These are phyloP conservation scores for Paecilomyces formosus DNA, from an alignment of 2,329 filamentous ascomycete genomes.

Conservation along the genomic window DNA sequence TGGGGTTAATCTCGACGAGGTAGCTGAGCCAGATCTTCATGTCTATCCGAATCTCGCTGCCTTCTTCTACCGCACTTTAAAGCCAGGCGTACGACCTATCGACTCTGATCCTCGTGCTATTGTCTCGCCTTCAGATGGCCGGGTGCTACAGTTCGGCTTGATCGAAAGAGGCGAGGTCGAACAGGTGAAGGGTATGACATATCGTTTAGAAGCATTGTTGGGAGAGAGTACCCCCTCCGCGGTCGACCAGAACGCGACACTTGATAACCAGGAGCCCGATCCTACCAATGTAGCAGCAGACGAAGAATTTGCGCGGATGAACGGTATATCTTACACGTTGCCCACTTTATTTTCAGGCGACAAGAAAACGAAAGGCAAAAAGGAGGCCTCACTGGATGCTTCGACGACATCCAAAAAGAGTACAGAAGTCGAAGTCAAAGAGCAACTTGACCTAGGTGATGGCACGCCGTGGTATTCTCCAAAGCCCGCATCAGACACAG, in stretches of 20 bases:
- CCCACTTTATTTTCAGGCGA: constrained; percentile 76
- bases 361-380: constrained; percentile 34
- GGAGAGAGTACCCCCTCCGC: constrained; percentile 51
- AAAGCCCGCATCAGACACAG: constrained; percentile 45
- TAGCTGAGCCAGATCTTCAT: constrained; percentile 80
- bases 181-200: constrained; percentile 98
- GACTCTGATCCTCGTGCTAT: constrained; percentile 74
- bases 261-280: constrained; percentile 25
- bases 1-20: constrained; percentile 82
- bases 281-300: constrained; percentile 60
- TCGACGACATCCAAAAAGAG: constrained; percentile 59
- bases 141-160: constrained; percentile 81
- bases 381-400: constrained; percentile 60
- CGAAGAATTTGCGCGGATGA: constrained; percentile 88
- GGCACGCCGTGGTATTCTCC: constrained; percentile 60
- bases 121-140: constrained; percentile 82
- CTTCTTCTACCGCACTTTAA: constrained; percentile 95
- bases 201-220: constrained; percentile 86
- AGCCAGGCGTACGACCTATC: constrained; percentile 77
- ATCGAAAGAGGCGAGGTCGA: constrained; percentile 94
- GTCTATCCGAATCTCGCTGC: constrained; percentile 86
- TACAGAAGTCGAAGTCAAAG: constrained; percentile 77
- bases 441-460: constrained; percentile 68
- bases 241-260: constrained; percentile 30
- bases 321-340: constrained; percentile 91